Percentiles rank a stretch among this genome's conserved stretches.
These are phyloP conservation scores for Trametes maxima DNA, from an alignment of 768 basidiomycete species.

Conservation along the genomic window DNA sequence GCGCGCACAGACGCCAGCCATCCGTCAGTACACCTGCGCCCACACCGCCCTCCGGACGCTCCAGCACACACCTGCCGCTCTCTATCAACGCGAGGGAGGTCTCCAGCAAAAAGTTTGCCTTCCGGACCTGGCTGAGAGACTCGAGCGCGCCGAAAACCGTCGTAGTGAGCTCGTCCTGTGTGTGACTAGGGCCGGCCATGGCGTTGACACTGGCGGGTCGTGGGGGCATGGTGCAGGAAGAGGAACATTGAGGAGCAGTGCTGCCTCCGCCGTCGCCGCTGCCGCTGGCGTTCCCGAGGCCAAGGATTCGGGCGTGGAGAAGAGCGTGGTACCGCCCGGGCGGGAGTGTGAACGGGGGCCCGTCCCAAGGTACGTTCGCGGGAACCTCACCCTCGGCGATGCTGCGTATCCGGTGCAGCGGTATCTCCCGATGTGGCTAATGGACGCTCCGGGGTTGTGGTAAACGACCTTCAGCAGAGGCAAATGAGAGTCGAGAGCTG, in stretches of 20 bases:
- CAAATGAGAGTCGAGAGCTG: neutral
- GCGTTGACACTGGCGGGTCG: constrained; percentile 11
- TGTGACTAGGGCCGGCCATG: constrained; percentile 17
- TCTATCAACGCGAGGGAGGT: constrained; percentile 39
- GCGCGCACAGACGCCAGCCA: neutral
- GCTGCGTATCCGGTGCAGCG: neutral
- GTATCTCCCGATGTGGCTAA: neutral
- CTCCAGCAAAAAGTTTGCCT: constrained; percentile 40
- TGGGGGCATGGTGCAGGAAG: constrained; percentile 19
- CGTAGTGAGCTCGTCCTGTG: constrained; percentile 39
- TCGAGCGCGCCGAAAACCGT: constrained; percentile 38
- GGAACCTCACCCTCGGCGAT: constrained; percentile 15
- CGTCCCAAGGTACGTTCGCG: constrained; percentile 12
- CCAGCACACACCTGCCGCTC: constrained; percentile 35
- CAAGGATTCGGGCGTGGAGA: constrained; percentile 16
- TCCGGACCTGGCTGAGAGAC: constrained; percentile 31
- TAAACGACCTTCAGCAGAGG: neutral
- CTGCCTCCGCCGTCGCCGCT: constrained; percentile 6
- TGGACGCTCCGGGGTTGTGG: neutral
- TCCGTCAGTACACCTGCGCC: neutral
- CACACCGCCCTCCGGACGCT: neutral
- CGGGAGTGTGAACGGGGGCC: constrained; percentile 12
- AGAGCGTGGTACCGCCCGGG: constrained; percentile 15
- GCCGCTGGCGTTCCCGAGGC: constrained; percentile 16
- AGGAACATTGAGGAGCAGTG: constrained; percentile 5